These are phyloP conservation scores for Candida verbasci DNA, from an alignment of 805 yeast genomes.

Conservation along the genomic window DNA sequence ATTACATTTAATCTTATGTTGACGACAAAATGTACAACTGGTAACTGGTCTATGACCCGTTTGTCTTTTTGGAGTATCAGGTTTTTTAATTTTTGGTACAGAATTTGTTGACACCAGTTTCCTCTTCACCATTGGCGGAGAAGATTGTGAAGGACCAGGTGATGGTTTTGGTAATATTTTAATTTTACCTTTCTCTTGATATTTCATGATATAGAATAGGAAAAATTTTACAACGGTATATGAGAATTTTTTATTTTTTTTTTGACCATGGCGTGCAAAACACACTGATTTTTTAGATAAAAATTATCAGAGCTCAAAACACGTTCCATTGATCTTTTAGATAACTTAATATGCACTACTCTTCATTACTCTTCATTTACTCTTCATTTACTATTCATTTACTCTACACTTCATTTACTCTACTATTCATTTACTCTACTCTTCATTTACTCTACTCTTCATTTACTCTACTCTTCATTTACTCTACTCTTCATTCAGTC, in stretches of 20 bases:
- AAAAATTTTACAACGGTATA: constrained; percentile 3
- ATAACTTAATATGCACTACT: no score
- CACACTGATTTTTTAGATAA: constrained; percentile 29
- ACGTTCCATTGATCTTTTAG: neutral
- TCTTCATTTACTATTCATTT: no score
- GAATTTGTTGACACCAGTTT: neutral
- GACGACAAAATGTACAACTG: constrained; percentile 91
- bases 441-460: neutral
- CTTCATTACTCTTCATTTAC: no score
- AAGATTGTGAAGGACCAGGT: constrained; percentile 9
- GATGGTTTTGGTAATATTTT: constrained; percentile 42
- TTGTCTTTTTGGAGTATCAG: constrained; percentile 16
- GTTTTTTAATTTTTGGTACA: constrained; percentile 3
- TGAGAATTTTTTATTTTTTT: no score
- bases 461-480: no score
- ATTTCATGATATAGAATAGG: constrained; percentile 4
- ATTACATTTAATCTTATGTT: constrained; percentile 89
- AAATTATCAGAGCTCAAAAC: constrained; percentile 9
- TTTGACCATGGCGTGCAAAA: constrained; percentile 7
- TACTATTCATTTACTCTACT: no score
- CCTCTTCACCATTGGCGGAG: constrained; percentile 4
- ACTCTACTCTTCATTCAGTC: no score
- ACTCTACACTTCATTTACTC: no score
- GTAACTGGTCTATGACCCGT: constrained; percentile 78
- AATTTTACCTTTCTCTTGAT: constrained; percentile 32